Evolutionary conservation across 148 eudicot genomes (phyloP), one percentile per base, ranked within the genome.

Genomic region (Diospyros lotus): DNA sequence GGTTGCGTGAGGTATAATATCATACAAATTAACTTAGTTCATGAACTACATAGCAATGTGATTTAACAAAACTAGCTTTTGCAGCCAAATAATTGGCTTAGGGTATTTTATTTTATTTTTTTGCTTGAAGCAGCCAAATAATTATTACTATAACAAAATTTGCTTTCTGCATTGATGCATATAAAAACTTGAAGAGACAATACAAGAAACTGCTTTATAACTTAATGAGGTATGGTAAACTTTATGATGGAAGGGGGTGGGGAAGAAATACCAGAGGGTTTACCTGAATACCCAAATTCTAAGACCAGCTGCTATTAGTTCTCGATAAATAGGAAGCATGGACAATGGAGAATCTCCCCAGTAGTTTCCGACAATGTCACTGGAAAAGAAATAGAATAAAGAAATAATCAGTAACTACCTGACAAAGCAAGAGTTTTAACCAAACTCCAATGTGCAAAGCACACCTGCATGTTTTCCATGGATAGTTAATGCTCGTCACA

Each of bases 211-310:
- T 28, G 28, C 28, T 28, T 28, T 28, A 28, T 28, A 28, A 28
- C 28, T 28, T 28, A 28, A 28, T 28, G 0, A 28, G 28, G 28
- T 28, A 28, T 28, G 28, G 28, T 28, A 28, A 28, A 28, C 28
- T 28, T 28, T 28, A 28, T 28, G 28, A 28, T 28, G 28, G 11
- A 11, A 51, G 28, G 12, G 28, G 14, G 60, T 40, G 9, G 58
- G 14, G 15, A 42, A 64, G 7, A 28, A 14, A 51, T 4, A n/a
- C 4, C 38, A 0, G 6, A 13, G 43, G 12, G 53, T 48, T 28
- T 82, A 93, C 99, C 99, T 95, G 74, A 70, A 95, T 53, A 95
- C 94, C 99, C 99, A 95, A 66, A 95, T 92, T 69, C 86, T 85
- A 55, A 92, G 66, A 63, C 96, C 97, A 71, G 91, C 97, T 68